Conservation (phyloP, 1,284 basidiomycete species). For the Ceratobasidium sp. region DNA sequence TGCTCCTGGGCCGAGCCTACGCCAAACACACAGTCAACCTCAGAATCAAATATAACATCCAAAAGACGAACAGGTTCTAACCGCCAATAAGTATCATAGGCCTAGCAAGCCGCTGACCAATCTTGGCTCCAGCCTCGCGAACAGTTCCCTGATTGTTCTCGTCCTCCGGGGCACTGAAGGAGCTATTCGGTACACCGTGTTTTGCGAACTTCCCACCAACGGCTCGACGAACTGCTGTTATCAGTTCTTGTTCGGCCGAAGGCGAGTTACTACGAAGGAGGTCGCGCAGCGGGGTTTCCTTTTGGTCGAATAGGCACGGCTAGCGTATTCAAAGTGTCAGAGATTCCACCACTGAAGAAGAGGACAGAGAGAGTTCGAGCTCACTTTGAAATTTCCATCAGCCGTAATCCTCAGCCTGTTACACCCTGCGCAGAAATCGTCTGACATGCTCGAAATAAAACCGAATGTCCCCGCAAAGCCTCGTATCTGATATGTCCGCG, state of each 20-base stretch:
- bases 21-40: background rate
- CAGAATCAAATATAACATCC: background rate
- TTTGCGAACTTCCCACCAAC: conserved; percentile 84
- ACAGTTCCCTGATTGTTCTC: conserved; percentile 27
- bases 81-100: conserved; percentile 91
- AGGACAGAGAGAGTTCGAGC: conserved; percentile 41
- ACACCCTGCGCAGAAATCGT: conserved; percentile 90
- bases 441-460: conserved; percentile 93
- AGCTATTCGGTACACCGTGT: conserved; percentile 64
- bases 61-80: conserved; percentile 50
- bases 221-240: conserved; percentile 74
- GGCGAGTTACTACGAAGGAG: conserved; percentile 65
- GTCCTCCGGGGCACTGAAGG: conserved; percentile 31
- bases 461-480: conserved; percentile 82
- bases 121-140: conserved; percentile 24
- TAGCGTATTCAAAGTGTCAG: conserved; percentile 54
- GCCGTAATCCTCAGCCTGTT: conserved; percentile 87
- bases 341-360: too few relatives aligned
- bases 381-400: conserved; percentile 90
- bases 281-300: conserved; percentile 86
- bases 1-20: too few relatives aligned
- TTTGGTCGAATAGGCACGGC: conserved; percentile 90
- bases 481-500: conserved; percentile 81
- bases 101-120: conserved; percentile 56
- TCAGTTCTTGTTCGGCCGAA: conserved; percentile 70